Evolutionary conservation across 2,329 filamentous ascomycete species (phyloP).

Genomic region (Penicillium nordicum): DNA sequence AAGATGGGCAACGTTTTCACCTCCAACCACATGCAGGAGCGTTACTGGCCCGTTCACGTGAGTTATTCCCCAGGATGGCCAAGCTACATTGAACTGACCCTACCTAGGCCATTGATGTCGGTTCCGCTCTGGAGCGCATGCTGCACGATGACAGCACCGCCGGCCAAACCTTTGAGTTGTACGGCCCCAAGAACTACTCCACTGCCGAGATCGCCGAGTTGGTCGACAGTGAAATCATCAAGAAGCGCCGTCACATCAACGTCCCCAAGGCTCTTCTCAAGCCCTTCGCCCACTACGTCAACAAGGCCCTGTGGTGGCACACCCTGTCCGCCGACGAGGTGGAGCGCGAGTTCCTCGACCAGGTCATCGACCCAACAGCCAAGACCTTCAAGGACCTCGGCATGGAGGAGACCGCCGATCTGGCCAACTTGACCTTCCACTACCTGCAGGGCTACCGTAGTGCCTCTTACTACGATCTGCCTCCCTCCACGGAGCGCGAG

Average conservation of each 20-base stretch:
- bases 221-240: conserved; percentile 89
- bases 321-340: conserved; percentile 78
- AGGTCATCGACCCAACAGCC: conserved; percentile 81
- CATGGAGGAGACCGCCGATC: conserved; percentile 76
- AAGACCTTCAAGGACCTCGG: conserved; percentile 95
- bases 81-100: conserved; percentile 8
- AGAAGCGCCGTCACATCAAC: conserved; percentile 86
- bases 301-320: conserved; percentile 86
- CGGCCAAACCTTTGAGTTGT: conserved; percentile 88
- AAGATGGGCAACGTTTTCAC: conserved; percentile 78
- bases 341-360: conserved; percentile 89
- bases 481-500: conserved; percentile 91
- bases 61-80: conserved; percentile 20
- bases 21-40: conserved; percentile 88
- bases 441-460: conserved; percentile 94
- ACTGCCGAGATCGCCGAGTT: conserved; percentile 81
- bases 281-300: conserved; percentile 69
- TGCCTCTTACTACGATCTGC: conserved; percentile 84
- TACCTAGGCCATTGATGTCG: conserved; percentile 79
- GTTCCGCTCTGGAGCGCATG: conserved; percentile 83
- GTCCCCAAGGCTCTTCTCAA: conserved; percentile 77
- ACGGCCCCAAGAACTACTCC: conserved; percentile 88
- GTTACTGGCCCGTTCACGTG: conserved; percentile 88
- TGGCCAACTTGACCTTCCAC: conserved; percentile 83
- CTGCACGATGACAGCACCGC: conserved; percentile 86